Evolutionary conservation across 2,329 filamentous ascomycete species (phyloP), one percentile per base, ranked within the genome.

Genomic region (Aspergillus pseudoviridinutans): DNA sequence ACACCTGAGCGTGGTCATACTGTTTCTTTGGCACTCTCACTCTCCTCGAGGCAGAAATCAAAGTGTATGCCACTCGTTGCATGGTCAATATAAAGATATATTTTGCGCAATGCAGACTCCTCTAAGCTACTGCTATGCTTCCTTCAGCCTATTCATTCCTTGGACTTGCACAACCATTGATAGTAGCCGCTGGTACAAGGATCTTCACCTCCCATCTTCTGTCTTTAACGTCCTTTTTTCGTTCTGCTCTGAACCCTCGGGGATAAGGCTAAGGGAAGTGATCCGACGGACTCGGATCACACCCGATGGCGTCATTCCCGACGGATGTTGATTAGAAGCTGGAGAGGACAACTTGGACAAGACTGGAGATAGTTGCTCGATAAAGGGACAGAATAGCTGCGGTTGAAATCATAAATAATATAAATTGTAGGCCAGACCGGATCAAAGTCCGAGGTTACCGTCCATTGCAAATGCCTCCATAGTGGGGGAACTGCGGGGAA

Each of bases 281-380:
- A 54, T 46, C 53, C 58, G 47, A 56, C 53, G 10, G 20, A n/a
- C 41, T 54, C 58, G 58, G 58, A 60, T 56, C 27, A 24, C 47
- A 29, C 54, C 58, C 56, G 56, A 54, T 52, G 50, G 49, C n/a
- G 46, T 50, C 53, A 60, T 60, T 10, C 47, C 53, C 56, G 53
- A 53, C 44, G 49, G 53, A 58, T 32, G 14, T 7, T 9, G 10
- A 7, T 25, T 50, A 54, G 53, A 24, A 25, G 32, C 5, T 38
- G 4, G 5, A 38, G 32, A 17, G 32, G 32, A 17, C 32, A 38
- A 38, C 14, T 17, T 38, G 14, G 6, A 17, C 14, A 38, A 7
- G 14, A 17, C 7, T 17, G 2, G 17, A 38, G 32, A 38, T 17
- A 17, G 32, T 38, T 32, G 14, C 14, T 38, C 17, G 14, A 38